A percentile compares a stretch with the other conserved stretches of the same genome.
Conservation (phyloP, 1,284 basidiomycete genomes). For the Moesziomyces parantarcticus region DNA sequence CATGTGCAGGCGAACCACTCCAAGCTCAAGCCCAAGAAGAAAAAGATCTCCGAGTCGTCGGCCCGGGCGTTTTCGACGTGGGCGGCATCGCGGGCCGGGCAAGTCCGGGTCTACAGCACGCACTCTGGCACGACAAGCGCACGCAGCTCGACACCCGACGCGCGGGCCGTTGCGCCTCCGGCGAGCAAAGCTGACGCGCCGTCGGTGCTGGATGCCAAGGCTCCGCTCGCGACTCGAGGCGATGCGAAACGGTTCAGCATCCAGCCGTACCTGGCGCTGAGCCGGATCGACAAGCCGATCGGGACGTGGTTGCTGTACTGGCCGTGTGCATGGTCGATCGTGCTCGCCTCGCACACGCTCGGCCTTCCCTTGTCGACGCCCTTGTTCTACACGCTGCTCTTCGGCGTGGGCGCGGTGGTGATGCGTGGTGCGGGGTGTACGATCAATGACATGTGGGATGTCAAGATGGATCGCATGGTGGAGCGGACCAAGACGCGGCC, state of each 20-base stretch:
- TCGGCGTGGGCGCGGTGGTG: slow-evolving; percentile 88
- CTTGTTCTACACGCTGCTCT: slow-evolving; percentile 74
- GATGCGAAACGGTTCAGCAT: slow-evolving; percentile 38
- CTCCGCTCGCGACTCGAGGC: background rate
- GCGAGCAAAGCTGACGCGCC: too few species aligned
- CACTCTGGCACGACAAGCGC: background rate
- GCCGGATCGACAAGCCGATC: slow-evolving; percentile 93
- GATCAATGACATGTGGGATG: slow-evolving; percentile 99
- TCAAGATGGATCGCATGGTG: slow-evolving; percentile 86
- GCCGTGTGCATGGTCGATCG: slow-evolving; percentile 75
- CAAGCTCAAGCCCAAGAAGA: slow-evolving; percentile 35
- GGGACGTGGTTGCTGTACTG: slow-evolving; percentile 90
- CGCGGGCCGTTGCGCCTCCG: too few species aligned
- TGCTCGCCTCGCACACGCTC: slow-evolving; percentile 60
- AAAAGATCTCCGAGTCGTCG: slow-evolving; percentile 21
- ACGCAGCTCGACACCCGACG: background rate
- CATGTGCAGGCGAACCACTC: slow-evolving; percentile 32
- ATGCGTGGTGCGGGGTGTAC: slow-evolving; percentile 99
- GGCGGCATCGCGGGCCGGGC: background rate
- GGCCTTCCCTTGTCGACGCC: slow-evolving; percentile 45
- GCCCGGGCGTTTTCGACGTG: slow-evolving; percentile 25
- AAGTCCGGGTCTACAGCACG: background rate
- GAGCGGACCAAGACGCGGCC: slow-evolving; percentile 77
- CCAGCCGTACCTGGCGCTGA: slow-evolving; percentile 83
- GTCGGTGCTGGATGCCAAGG: background rate